phyloP scores from a whole-genome alignment of 2,329 filamentous ascomycete species.

The Dendryphion nanum region DNA sequence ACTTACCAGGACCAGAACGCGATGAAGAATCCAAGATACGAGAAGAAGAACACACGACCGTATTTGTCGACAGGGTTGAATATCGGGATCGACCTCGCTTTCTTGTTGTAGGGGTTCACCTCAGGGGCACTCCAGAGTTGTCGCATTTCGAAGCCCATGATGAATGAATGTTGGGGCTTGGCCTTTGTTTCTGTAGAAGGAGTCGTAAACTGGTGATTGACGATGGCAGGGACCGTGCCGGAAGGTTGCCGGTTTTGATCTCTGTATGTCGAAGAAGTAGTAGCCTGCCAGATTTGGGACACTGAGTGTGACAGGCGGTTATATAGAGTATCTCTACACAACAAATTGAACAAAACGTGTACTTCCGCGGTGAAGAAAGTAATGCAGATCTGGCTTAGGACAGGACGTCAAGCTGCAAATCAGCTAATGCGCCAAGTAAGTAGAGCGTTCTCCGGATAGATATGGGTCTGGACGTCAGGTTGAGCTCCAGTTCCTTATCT shows the following conservation, averaged over 20 bases:
- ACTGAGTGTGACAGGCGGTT: conserved; percentile 22
- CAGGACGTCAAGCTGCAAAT: conserved; percentile 18
- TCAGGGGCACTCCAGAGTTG: conserved; percentile 56
- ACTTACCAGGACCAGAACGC: conserved; percentile 77
- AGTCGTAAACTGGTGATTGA: neutral
- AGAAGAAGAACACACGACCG: conserved; percentile 87
- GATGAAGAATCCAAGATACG: conserved; percentile 81
- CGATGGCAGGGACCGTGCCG: neutral
- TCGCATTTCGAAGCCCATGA: conserved; percentile 35
- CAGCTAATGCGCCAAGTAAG: conserved; percentile 19
- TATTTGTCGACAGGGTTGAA: conserved; percentile 77
- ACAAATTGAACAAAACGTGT: conserved; percentile 14
- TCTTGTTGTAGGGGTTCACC: conserved; percentile 80
- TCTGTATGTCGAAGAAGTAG: neutral
- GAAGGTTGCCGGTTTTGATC: neutral
- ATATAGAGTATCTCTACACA: neutral
- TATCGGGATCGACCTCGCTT: conserved; percentile 75
- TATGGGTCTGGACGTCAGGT: conserved; percentile 10
- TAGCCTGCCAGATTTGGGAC: neutral
- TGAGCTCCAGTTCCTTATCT: conserved; percentile 1
- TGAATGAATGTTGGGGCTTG: neutral
- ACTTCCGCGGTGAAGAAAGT: conserved; percentile 36
- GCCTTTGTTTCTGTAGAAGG: neutral
- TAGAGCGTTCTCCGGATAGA: conserved; percentile 18
- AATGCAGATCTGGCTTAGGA: conserved; percentile 21